phyloP scores from a whole-genome alignment of 768 basidiomycete genomes.

The Serendipita vermifera region DNA sequence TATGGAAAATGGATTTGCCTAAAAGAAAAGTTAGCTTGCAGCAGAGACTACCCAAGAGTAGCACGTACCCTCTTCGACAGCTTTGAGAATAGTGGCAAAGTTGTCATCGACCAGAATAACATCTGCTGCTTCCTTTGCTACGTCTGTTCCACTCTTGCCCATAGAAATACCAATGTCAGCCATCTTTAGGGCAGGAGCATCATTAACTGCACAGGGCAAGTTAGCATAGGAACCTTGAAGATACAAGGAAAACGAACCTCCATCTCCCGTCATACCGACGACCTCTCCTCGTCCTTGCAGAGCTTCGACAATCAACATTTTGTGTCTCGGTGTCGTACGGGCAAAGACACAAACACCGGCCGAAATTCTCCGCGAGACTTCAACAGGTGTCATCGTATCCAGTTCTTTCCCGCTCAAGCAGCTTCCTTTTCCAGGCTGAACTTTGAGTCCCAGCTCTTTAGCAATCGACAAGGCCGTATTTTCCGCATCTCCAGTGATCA shows the following conservation, averaged over 20 bases:
- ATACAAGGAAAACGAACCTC: constrained; percentile 40
- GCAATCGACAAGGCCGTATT: constrained; percentile 84
- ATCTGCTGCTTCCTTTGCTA: constrained; percentile 96
- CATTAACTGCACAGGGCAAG: constrained; percentile 51
- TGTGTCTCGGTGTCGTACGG: constrained; percentile 89
- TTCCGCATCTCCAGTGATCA: constrained; percentile 96
- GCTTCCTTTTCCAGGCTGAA: constrained; percentile 32
- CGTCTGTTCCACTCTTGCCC: constrained; percentile 98
- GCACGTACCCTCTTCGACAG: constrained; percentile 73
- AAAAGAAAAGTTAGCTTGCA: constrained; percentile 14
- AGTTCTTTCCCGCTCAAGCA: constrained; percentile 71
- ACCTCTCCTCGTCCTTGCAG: constrained; percentile 81
- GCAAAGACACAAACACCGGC: constrained; percentile 76
- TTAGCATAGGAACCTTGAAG: constrained; percentile 1
- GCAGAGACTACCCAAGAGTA: background rate
- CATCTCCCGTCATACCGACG: constrained; percentile 97
- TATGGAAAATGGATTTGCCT: constrained; percentile 98
- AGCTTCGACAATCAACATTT: constrained; percentile 94
- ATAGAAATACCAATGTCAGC: constrained; percentile 96
- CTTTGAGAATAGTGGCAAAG: constrained; percentile 86
- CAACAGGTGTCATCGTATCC: constrained; percentile 64
- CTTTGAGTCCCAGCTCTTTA: constrained; percentile 64
- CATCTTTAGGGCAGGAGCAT: constrained; percentile 94
- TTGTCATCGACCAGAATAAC: constrained; percentile 96
- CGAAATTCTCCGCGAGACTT: constrained; percentile 50